A percentile compares a stretch with the other conserved stretches of the same genome.
Conservation (phyloP, 306 rosid genomes). For the Hylodesmum podocarpum region DNA sequence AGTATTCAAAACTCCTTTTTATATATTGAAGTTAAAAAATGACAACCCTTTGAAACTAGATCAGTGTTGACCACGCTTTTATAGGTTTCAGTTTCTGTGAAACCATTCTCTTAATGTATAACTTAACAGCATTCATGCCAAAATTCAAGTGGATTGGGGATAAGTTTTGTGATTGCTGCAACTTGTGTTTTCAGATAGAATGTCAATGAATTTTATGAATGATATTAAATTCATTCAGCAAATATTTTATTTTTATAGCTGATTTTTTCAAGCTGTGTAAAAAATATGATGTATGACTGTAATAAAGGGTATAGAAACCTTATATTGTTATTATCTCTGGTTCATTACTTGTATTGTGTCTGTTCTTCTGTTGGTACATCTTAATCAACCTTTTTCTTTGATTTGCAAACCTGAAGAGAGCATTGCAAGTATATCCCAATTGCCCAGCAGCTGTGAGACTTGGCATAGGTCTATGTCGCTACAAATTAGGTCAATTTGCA, state of each 20-base stretch:
- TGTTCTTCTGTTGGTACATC: constrained; percentile 15
- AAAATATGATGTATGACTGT: neutral
- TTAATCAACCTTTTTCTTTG: constrained; percentile 35
- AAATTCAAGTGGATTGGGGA: constrained; percentile 12
- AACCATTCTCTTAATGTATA: constrained; percentile 9
- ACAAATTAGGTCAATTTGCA: constrained; percentile 91
- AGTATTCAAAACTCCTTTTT: neutral
- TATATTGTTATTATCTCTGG: neutral
- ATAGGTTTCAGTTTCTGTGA: constrained; percentile 10
- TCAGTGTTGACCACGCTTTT: neutral
- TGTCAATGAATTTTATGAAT: constrained; percentile 3
- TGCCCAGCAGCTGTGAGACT: constrained; percentile 98
- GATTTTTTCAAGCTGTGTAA: neutral
- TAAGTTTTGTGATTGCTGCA: constrained; percentile 10
- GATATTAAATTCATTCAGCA: constrained; percentile 19
- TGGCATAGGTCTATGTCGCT: constrained; percentile 97
- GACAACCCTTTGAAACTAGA: neutral
- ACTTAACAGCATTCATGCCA: constrained; percentile 14
- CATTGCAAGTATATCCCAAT: constrained; percentile 75
- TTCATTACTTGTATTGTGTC: constrained; percentile 7
- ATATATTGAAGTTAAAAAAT: neutral
- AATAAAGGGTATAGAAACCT: constrained; percentile 10
- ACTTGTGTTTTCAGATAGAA: neutral
- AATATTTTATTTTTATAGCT: constrained; percentile 8
- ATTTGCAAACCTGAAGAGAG: constrained; percentile 66